These are phyloP conservation scores for Helotiales sp. DNA, from an alignment of 2,329 filamentous ascomycete species.

Conservation along the genomic window DNA sequence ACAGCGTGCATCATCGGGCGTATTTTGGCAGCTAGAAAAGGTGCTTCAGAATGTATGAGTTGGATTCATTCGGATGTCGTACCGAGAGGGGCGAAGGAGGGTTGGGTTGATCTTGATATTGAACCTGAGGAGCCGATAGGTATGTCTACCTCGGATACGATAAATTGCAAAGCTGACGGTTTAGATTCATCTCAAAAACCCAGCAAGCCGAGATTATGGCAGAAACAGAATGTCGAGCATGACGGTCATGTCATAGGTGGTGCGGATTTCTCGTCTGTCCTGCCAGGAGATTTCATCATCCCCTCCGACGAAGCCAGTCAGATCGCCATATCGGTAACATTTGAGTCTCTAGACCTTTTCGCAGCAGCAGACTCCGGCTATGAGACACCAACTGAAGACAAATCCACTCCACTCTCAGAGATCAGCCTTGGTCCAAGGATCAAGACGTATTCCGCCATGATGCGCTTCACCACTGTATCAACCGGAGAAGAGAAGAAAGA, in stretches of 20 bases:
- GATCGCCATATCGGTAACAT: constrained; percentile 52
- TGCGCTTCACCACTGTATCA: constrained; percentile 37
- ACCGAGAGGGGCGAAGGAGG: constrained; percentile 56
- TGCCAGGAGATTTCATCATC: constrained; percentile 67
- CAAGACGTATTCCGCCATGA: constrained; percentile 41
- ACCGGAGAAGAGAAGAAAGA: constrained; percentile 35
- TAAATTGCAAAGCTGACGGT: constrained; percentile 11
- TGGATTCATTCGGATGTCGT: constrained; percentile 68
- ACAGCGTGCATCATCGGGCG: constrained; percentile 68
- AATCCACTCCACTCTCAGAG: constrained; percentile 28
- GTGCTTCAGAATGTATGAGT: constrained; percentile 69
- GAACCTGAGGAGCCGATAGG: constrained; percentile 51
- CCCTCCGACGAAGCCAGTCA: constrained; percentile 60
- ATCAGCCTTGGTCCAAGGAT: constrained; percentile 28
- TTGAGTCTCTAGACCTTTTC: constrained; percentile 57
- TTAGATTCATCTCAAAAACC: constrained; percentile 56
- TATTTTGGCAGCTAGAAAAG: constrained; percentile 65
- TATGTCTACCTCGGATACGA: background rate
- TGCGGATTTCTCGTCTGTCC: constrained; percentile 56
- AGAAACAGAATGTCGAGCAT: constrained; percentile 62
- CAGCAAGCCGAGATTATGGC: constrained; percentile 64
- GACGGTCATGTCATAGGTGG: constrained; percentile 66
- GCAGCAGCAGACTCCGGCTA: constrained; percentile 50
- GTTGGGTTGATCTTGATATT: constrained; percentile 64
- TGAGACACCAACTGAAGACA: constrained; percentile 43